phyloP scores from a whole-genome alignment of 805 yeast genomes.

The Ogataea saltuana region DNA sequence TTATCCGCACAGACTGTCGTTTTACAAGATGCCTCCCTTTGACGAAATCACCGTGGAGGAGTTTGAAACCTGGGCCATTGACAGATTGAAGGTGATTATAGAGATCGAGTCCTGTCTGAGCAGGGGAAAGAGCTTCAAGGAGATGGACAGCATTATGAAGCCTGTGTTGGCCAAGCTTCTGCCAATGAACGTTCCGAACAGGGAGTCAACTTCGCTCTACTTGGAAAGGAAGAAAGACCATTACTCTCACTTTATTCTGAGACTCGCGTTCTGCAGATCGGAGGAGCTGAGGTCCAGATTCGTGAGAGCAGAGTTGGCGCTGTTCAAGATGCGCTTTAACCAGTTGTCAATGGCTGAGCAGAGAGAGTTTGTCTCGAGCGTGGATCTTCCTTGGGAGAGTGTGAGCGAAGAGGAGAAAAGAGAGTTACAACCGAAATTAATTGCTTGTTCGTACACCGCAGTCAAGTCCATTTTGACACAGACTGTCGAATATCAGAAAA shows the following conservation, averaged over 20 bases:
- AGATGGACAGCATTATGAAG: conserved; percentile 61
- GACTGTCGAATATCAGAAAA: conserved; percentile 31
- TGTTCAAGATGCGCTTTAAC: conserved; percentile 74
- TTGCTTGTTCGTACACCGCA: conserved; percentile 52
- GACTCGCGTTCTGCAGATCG: conserved; percentile 86
- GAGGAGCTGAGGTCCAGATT: conserved; percentile 83
- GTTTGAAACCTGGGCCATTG: conserved; percentile 95
- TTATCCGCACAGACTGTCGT: conserved; percentile 60
- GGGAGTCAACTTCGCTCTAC: conserved; percentile 41
- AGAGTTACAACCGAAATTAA: conserved; percentile 48
- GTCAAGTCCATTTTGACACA: conserved; percentile 40
- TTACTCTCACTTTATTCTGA: conserved; percentile 83
- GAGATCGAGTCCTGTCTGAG: conserved; percentile 78
- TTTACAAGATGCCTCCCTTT: conserved; percentile 76
- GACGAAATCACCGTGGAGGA: conserved; percentile 89
- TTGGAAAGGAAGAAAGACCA: conserved; percentile 84
- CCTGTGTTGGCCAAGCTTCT: conserved; percentile 64
- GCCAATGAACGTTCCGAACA: conserved; percentile 57
- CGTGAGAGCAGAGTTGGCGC: conserved; percentile 67
- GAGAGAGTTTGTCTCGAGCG: conserved; percentile 61
- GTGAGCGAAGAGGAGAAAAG: conserved; percentile 64
- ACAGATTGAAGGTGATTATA: conserved; percentile 75
- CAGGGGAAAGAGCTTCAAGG: conserved; percentile 62
- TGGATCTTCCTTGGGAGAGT: conserved; percentile 71
- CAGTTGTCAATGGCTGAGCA: conserved; percentile 66